These are phyloP conservation scores for Forsythia viridissima DNA, from an alignment of 257 asterid species.

Conservation along the genomic window DNA sequence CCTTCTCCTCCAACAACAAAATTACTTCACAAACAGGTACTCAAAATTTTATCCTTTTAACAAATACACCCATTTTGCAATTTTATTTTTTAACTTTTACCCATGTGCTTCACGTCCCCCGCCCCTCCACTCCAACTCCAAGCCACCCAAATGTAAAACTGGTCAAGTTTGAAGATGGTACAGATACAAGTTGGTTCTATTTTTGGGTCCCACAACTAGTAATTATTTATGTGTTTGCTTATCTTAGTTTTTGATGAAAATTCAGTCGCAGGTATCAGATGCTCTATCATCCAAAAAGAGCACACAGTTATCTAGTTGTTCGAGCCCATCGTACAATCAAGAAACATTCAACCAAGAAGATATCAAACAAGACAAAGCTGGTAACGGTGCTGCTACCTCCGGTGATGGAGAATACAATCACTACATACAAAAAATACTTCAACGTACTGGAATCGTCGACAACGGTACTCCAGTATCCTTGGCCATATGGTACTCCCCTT, in stretches of 20 bases:
- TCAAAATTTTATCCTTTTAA: background rate
- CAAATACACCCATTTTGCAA: too few relatives aligned
- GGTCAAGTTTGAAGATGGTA: background rate
- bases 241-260: slow-evolving; percentile 28
- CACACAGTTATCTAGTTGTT: slow-evolving; percentile 63
- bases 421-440: slow-evolving; percentile 63
- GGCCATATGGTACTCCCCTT: slow-evolving; percentile 56
- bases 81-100: too few relatives aligned
- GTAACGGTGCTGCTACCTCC: slow-evolving; percentile 28
- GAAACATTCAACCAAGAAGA: slow-evolving; percentile 33
- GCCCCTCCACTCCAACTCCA: background rate
- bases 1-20: slow-evolving; percentile 53
- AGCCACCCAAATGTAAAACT: background rate
- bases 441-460: slow-evolving; percentile 53
- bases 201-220: background rate
- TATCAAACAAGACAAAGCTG: slow-evolving; percentile 26
- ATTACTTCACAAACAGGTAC: slow-evolving; percentile 68
- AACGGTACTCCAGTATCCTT: slow-evolving; percentile 36
- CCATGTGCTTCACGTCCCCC: too few relatives aligned
- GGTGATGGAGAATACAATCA: slow-evolving; percentile 28
- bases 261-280: slow-evolving; percentile 55
- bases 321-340: slow-evolving; percentile 59
- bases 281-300: slow-evolving; percentile 55
- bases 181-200: background rate
- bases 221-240: background rate